These are phyloP conservation scores for Extremus antarcticus DNA, from an alignment of 495 filamentous ascomycete genomes.

Conservation along the genomic window DNA sequence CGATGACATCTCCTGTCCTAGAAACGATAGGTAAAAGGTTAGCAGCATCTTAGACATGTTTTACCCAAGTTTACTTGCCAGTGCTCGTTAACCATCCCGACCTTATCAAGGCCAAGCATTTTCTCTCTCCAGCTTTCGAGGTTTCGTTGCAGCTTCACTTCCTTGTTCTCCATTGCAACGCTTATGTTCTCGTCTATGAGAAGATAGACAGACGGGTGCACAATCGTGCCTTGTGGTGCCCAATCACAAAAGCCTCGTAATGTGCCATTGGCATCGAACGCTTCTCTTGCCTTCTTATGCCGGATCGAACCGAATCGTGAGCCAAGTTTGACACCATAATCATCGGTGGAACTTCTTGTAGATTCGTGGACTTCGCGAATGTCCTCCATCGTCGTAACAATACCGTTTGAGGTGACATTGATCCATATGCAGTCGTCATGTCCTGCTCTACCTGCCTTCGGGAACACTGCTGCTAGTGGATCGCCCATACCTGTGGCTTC, in stretches of 20 bases:
- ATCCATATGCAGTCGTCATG: constrained; percentile 1
- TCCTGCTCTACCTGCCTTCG: constrained; percentile 1
- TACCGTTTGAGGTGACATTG: constrained; percentile 17
- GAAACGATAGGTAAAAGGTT: too few relatives aligned
- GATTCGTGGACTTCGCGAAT: constrained; percentile 14
- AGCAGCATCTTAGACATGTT: too few relatives aligned
- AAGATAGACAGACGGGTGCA: constrained; percentile 31
- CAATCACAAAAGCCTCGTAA: constrained; percentile 20
- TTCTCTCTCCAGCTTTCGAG: constrained; percentile 14
- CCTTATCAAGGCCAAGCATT: constrained; percentile 7
- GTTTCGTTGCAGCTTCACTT: constrained; percentile 17
- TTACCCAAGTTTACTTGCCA: too few relatives aligned
- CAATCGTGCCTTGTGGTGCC: constrained; percentile 26
- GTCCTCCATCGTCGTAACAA: constrained; percentile 23
- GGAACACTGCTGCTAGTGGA: constrained; percentile 15
- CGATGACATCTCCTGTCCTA: constrained; percentile 3
- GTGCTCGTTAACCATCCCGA: constrained; percentile 7
- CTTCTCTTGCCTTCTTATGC: constrained; percentile 3
- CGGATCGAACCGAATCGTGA: constrained; percentile 1
- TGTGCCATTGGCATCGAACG: constrained; percentile 5
- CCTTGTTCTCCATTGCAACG: constrained; percentile 16
- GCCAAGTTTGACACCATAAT: constrained; percentile 7
- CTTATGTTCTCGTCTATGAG: constrained; percentile 21
- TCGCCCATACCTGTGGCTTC: not conserved
- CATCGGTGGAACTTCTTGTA: not conserved